Conservation (phyloP, 306 rosid genomes). For the Oxytropis ochrocephala region DNA sequence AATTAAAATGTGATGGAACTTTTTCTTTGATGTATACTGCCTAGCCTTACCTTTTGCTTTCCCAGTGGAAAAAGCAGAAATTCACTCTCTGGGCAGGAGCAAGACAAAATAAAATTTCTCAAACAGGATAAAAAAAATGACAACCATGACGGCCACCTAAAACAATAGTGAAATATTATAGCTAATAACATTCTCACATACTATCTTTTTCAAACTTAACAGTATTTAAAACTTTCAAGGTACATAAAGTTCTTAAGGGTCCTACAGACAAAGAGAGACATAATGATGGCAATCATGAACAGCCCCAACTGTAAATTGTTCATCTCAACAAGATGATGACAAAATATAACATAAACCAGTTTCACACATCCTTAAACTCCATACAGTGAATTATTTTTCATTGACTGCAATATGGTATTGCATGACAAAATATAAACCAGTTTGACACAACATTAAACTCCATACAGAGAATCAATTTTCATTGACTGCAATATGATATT, state of each 20-base stretch:
- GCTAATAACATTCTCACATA: background rate
- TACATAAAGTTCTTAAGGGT: slow-evolving; percentile 1
- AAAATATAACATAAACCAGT: slow-evolving; percentile 12
- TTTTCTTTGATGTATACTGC: background rate
- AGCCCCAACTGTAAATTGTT: background rate
- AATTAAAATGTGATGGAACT: no score
- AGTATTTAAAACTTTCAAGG: background rate
- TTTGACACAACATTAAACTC: no score
- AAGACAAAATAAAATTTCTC: background rate
- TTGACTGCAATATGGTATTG: background rate
- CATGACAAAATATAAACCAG: slow-evolving; percentile 41
- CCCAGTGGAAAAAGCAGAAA: background rate
- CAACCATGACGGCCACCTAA: background rate
- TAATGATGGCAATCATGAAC: slow-evolving; percentile 7
- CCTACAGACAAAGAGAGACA: background rate
- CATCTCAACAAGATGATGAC: slow-evolving; percentile 73
- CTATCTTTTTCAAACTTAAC: slow-evolving; percentile 7
- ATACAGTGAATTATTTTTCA: background rate
- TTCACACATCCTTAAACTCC: background rate
- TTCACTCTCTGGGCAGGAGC: background rate
- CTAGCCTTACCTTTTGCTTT: background rate
- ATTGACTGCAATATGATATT: background rate
- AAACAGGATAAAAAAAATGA: background rate
- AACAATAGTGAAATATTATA: background rate
- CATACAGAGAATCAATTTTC: slow-evolving; percentile 2